phyloP scores from a whole-genome alignment of 169 alveolate genomes.

The Cryptosporidium ubiquitum region DNA sequence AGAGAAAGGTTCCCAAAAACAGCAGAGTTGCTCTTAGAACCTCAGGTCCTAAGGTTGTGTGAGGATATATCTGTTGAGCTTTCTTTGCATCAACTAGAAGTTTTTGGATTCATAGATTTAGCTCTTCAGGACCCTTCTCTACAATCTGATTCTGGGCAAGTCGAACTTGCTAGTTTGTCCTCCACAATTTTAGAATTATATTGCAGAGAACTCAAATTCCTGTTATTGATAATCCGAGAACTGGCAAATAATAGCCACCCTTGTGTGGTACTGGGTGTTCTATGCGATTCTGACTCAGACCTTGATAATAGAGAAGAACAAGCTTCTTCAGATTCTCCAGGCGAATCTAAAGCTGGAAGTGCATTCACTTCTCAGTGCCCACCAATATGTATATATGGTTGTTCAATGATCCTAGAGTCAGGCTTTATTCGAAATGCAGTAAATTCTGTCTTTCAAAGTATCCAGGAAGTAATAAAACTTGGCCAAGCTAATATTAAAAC shows the following conservation, averaged over 20 bases:
- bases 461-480: slow-evolving; percentile 44
- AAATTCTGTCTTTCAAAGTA: slow-evolving; percentile 46
- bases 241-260: slow-evolving; percentile 70
- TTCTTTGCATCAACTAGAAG: slow-evolving; percentile 55
- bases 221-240: slow-evolving; percentile 30
- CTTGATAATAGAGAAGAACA: not conserved
- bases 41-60: slow-evolving; percentile 22
- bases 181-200: slow-evolving; percentile 50
- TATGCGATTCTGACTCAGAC: slow-evolving; percentile 51
- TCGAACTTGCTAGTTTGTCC: slow-evolving; percentile 1
- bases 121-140: slow-evolving; percentile 57
- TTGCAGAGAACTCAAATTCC: slow-evolving; percentile 46
- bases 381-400: slow-evolving; percentile 68
- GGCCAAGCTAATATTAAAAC: slow-evolving; percentile 62
- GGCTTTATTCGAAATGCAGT: slow-evolving; percentile 60
- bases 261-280: slow-evolving; percentile 47
- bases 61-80: slow-evolving; percentile 69
- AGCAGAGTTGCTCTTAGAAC: not conserved
- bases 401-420: slow-evolving; percentile 22
- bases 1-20: slow-evolving; percentile 19
- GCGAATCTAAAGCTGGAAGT: not conserved
- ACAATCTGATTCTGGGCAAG: slow-evolving; percentile 6
- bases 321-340: slow-evolving; percentile 9
- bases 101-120: slow-evolving; percentile 56
- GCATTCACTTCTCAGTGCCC: slow-evolving; percentile 65